Conservation (phyloP, 768 basidiomycete genomes). For the Kwoniella newhampshirensis region DNA sequence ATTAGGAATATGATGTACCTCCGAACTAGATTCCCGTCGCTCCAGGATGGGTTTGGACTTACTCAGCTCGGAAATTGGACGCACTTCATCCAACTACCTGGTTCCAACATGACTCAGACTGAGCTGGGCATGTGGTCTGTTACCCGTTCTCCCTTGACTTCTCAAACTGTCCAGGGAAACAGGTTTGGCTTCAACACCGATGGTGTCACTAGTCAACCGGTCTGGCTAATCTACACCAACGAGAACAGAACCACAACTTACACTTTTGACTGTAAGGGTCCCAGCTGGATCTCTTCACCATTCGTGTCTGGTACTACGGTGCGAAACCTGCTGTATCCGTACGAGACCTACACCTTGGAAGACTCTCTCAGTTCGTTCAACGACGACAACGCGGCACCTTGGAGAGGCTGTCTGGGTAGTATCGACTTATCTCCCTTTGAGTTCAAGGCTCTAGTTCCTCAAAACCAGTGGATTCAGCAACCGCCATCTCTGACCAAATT, state of each 20-base stretch:
- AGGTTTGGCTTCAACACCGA: conserved; percentile 53
- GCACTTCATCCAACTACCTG: conserved; percentile 70
- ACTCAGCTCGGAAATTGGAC: conserved; percentile 85
- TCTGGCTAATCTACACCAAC: conserved; percentile 85
- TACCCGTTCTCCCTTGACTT: conserved; percentile 63
- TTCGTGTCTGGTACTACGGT: conserved; percentile 64
- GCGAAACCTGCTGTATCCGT: conserved; percentile 77
- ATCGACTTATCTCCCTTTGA: conserved; percentile 72
- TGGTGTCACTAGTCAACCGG: conserved; percentile 64
- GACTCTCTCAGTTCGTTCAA: conserved; percentile 68
- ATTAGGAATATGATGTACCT: conserved; percentile 72
- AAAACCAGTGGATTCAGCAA: conserved; percentile 66
- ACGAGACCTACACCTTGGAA: conserved; percentile 70
- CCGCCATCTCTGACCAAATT: conserved; percentile 76
- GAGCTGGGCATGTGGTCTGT: conserved; percentile 88
- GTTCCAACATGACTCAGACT: conserved; percentile 75
- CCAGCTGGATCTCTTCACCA: conserved; percentile 76
- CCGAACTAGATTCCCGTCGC: conserved; percentile 65
- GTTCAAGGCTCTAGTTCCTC: conserved; percentile 78
- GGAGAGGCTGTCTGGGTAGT: conserved; percentile 68
- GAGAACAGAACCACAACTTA: conserved; percentile 72
- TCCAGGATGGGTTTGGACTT: conserved; percentile 86
- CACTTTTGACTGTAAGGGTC: conserved; percentile 61
- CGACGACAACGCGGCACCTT: conserved; percentile 63
- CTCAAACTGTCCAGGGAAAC: conserved; percentile 58